These are phyloP conservation scores for Melampsora occidentalis DNA, from an alignment of 1,284 basidiomycete genomes.

Conservation along the genomic window DNA sequence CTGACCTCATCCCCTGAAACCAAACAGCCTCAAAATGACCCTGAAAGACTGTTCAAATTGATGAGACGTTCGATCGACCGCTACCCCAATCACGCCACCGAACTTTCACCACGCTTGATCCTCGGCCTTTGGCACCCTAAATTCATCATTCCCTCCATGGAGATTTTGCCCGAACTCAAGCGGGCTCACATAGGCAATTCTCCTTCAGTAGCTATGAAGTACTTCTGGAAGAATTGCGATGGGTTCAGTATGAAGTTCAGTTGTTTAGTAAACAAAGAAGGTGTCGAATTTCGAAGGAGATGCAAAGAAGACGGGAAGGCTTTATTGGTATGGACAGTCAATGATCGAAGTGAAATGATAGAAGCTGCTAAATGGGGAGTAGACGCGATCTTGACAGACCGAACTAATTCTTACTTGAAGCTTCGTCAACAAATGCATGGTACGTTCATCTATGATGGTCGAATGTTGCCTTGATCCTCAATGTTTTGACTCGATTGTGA, in stretches of 20 bases:
- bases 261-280: constrained; percentile 68
- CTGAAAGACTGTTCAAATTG: constrained; percentile 76
- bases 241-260: constrained; percentile 84
- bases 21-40: constrained; percentile 82
- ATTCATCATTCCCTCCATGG: constrained; percentile 74
- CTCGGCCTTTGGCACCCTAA: constrained; percentile 88
- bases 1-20: neutral
- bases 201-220: constrained; percentile 65
- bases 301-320: constrained; percentile 77
- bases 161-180: constrained; percentile 73
- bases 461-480: neutral
- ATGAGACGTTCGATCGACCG: constrained; percentile 73
- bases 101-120: constrained; percentile 82
- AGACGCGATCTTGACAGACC: constrained; percentile 83
- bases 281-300: constrained; percentile 69
- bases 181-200: constrained; percentile 80
- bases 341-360: constrained; percentile 86
- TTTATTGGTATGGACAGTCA: constrained; percentile 95
- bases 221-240: constrained; percentile 86
- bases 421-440: constrained; percentile 67
- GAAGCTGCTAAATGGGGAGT: constrained; percentile 91
- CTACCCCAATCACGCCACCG: constrained; percentile 72
- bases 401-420: constrained; percentile 71
- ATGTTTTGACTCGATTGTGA: neutral
- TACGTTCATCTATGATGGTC: constrained; percentile 53